Base-by-base conservation (phyloP, 192 early-diverging fungal genomes). In the Radiomyces spectabilis region DNA sequence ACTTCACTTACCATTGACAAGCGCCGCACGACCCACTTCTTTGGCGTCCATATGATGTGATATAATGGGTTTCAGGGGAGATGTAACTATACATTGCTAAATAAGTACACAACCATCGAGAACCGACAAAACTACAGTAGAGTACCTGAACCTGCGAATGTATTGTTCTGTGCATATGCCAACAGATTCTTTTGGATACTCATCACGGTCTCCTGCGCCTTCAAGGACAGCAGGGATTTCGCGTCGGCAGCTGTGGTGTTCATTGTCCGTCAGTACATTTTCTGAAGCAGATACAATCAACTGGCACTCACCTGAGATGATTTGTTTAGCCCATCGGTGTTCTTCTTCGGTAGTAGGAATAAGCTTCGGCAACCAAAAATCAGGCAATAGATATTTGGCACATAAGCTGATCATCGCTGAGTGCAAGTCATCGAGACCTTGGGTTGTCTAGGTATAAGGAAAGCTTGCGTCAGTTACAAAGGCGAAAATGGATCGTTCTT, bases 31-130 rank as follows among this genome's bases (percentile, higher is more conserved):
- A 40, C 16, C 24, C 2, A 29, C 51, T 16, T 53, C 25, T 29
- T 30, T 25, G 5, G 24, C 12, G 0, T 16, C 24, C 9, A 53
- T 34, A 9, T 34, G 27, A 18, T 53, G 24, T n/a, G 51, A 15
- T 18, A 53, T 40, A 18, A 53, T 53, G 4, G 51, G 51, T 39
- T 30, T 37, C 24, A 53, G 41, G n/a, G n/a, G n/a, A n/a, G n/a
- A n/a, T n/a, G n/a, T n/a, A n/a, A n/a, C n/a, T n/a, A n/a, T n/a
- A n/a, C n/a, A n/a, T n/a, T n/a, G n/a, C n/a, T n/a, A n/a, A n/a
- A n/a, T n/a, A n/a, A n/a, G n/a, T n/a, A n/a, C n/a, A n/a, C n/a
- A n/a, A n/a, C n/a, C n/a, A n/a, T n/a, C n/a, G n/a, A 26, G 35
- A 37, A 12, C 18, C 24, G 4, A 21, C 25, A 13, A 22, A 12